Conservation (phyloP, 225 moss, liverwort and hornwort species). For the Pseudoscleropodium purum region DNA sequence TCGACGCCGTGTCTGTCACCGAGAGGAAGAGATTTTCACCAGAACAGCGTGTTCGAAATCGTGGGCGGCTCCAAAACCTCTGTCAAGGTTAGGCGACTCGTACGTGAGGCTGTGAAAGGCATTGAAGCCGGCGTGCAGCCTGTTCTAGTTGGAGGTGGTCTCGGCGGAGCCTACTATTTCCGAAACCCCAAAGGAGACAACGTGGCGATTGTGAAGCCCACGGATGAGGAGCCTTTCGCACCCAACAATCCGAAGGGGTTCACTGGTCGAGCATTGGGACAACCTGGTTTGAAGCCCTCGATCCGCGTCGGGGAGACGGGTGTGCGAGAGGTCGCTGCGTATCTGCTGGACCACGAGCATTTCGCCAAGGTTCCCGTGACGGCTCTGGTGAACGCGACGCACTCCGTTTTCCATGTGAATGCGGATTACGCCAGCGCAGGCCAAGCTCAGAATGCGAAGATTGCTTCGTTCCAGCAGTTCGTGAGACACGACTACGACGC, state of each 20-base stretch:
- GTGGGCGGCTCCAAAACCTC: constrained; percentile 52
- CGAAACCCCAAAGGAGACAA: constrained; percentile 56
- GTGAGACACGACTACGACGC: constrained; percentile 83
- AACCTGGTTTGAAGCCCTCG: constrained; percentile 80
- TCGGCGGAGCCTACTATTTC: constrained; percentile 89
- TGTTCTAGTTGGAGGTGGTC: constrained; percentile 44
- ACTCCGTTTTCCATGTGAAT: constrained; percentile 71
- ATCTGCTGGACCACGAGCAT: constrained; percentile 68
- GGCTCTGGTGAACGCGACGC: constrained; percentile 69
- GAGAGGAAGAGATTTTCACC: constrained; percentile 18
- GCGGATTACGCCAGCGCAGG: constrained; percentile 19
- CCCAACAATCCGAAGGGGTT: constrained; percentile 95
- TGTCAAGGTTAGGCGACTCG: constrained; percentile 36
- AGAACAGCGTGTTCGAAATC: constrained; percentile 58
- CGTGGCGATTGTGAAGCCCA: constrained; percentile 82
- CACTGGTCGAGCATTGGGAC: constrained; percentile 64
- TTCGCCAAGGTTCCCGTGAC: constrained; percentile 86
- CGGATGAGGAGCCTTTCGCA: constrained; percentile 93
- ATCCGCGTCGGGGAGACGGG: constrained; percentile 96
- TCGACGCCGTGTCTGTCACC: constrained; percentile 90
- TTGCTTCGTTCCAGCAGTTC: constrained; percentile 87
- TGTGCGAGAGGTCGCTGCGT: constrained; percentile 90
- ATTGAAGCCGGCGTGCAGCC: constrained; percentile 78
- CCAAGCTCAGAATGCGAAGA: constrained; percentile 35
- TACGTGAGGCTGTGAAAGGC: constrained; percentile 65